These are phyloP conservation scores for Curvularia hawaiiensis DNA, from an alignment of 2,329 filamentous ascomycete genomes.

Conservation along the genomic window DNA sequence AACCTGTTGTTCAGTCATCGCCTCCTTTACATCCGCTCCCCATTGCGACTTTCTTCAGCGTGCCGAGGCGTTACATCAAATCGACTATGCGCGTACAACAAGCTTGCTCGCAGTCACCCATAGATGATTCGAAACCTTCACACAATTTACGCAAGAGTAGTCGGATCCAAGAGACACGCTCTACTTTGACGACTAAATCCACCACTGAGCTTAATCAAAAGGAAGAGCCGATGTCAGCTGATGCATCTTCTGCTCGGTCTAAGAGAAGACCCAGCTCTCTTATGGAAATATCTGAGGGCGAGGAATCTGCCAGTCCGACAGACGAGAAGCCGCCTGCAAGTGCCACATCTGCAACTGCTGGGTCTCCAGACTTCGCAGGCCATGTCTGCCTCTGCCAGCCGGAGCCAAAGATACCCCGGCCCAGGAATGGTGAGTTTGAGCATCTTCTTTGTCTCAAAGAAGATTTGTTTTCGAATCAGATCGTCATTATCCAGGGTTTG, in stretches of 20 bases:
- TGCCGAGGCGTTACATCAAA: slow-evolving; percentile 43
- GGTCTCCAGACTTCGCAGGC: slow-evolving; percentile 40
- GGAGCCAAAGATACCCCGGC: slow-evolving; percentile 72
- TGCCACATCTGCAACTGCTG: slow-evolving; percentile 32
- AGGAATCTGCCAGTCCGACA: slow-evolving; percentile 20
- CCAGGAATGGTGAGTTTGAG: slow-evolving; percentile 67
- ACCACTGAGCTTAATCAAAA: slow-evolving; percentile 24
- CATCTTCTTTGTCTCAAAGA: slow-evolving; percentile 29
- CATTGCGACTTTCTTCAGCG: slow-evolving; percentile 43
- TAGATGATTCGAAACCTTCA: slow-evolving; percentile 30
- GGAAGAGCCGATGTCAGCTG: slow-evolving; percentile 22
- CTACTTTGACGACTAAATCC: slow-evolving; percentile 24
- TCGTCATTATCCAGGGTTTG: slow-evolving; percentile 12
- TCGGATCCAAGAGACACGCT: slow-evolving; percentile 34
- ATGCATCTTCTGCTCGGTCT: slow-evolving; percentile 25
- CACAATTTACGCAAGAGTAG: slow-evolving; percentile 37
- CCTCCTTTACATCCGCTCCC: slow-evolving; percentile 25
- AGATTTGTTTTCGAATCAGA: slow-evolving; percentile 12
- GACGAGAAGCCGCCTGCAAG: slow-evolving; percentile 30
- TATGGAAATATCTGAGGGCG: slow-evolving; percentile 24
- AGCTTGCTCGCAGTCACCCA: slow-evolving; percentile 18
- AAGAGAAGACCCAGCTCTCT: slow-evolving; percentile 35
- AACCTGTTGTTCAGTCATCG: slow-evolving; percentile 35
- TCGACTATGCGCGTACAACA: slow-evolving; percentile 39
- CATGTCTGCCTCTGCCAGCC: slow-evolving; percentile 73